phyloP scores from a whole-genome alignment of 2,329 filamentous ascomycete species.

The Hypoxylon sp. region DNA sequence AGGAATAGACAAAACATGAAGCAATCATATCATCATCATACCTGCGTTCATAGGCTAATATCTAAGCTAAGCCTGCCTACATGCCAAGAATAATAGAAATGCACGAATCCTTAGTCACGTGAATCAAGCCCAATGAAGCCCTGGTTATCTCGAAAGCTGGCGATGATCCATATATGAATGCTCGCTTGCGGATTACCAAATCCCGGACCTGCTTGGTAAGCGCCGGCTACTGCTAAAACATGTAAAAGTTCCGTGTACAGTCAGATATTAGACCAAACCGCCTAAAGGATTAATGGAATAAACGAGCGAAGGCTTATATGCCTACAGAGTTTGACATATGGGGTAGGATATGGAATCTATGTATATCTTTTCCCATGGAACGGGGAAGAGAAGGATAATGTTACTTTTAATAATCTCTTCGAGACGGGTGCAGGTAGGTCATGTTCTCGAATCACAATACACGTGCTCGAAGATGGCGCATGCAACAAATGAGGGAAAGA shows the following conservation, averaged over 20 bases:
- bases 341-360: constrained; percentile 1
- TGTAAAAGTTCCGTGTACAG: constrained; percentile 5
- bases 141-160: neutral
- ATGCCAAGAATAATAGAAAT: neutral
- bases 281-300: constrained; percentile 7
- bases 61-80: constrained; percentile 3
- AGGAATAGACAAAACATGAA: neutral
- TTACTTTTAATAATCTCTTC: constrained; percentile 8
- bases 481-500: constrained; percentile 1
- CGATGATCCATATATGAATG: constrained; percentile 2
- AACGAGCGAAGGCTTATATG: constrained; percentile 7
- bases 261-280: constrained; percentile 1
- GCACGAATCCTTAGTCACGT: constrained; percentile 11
- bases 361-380: neutral
- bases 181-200: neutral
- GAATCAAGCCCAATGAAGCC: neutral
- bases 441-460: constrained; percentile 13
- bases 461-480: neutral
- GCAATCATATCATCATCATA: constrained; percentile 12
- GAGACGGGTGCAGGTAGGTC: neutral
- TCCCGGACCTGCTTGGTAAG: constrained; percentile 4
- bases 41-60: constrained; percentile 4
- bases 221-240: no score
- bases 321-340: neutral
- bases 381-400: neutral